Percentiles rank a stretch among this genome's conserved stretches.
These are phyloP conservation scores for Aureobasidium sp. DNA, from an alignment of 2,329 filamentous ascomycete species.

Conservation along the genomic window DNA sequence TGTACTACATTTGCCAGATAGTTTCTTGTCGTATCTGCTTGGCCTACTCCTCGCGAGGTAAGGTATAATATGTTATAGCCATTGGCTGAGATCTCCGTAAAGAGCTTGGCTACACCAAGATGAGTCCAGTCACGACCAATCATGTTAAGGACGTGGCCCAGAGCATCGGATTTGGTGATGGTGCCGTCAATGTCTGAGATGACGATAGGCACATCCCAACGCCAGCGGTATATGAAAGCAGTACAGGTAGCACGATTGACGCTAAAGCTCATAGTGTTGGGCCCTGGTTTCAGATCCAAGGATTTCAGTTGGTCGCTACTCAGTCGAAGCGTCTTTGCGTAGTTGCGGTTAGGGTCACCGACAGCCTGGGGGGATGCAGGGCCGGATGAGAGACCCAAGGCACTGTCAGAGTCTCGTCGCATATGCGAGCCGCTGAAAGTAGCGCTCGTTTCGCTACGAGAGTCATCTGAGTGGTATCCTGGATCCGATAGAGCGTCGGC, in stretches of 20 bases:
- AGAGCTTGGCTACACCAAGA: conserved; percentile 90
- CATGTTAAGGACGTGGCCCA: conserved; percentile 88
- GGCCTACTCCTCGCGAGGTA: conserved; percentile 86
- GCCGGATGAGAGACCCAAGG: conserved; percentile 57
- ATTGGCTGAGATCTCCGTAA: conserved; percentile 89
- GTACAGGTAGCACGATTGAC: conserved; percentile 91
- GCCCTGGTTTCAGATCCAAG: conserved; percentile 72
- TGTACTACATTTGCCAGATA: conserved; percentile 88
- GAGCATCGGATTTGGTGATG: conserved; percentile 67
- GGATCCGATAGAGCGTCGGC: conserved; percentile 87
- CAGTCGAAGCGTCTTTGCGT: conserved; percentile 90
- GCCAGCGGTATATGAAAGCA: conserved; percentile 92
- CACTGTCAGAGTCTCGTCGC: conserved; percentile 62
- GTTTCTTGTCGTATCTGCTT: conserved; percentile 80
- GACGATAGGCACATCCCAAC: conserved; percentile 82
- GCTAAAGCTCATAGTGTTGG: conserved; percentile 91
- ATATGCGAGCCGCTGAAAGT: conserved; percentile 43
- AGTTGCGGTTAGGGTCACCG: conserved; percentile 73
- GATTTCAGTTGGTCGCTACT: conserved; percentile 93
- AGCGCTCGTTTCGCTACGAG: conserved; percentile 42
- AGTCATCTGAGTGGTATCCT: conserved; percentile 87
- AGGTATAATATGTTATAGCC: conserved; percentile 99
- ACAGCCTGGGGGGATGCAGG: conserved; percentile 44
- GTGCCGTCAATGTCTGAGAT: conserved; percentile 99
- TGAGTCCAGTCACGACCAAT: conserved; percentile 98